These are phyloP conservation scores for Coemansia sp. DNA, from an alignment of 192 early-diverging fungal species.

Conservation along the genomic window DNA sequence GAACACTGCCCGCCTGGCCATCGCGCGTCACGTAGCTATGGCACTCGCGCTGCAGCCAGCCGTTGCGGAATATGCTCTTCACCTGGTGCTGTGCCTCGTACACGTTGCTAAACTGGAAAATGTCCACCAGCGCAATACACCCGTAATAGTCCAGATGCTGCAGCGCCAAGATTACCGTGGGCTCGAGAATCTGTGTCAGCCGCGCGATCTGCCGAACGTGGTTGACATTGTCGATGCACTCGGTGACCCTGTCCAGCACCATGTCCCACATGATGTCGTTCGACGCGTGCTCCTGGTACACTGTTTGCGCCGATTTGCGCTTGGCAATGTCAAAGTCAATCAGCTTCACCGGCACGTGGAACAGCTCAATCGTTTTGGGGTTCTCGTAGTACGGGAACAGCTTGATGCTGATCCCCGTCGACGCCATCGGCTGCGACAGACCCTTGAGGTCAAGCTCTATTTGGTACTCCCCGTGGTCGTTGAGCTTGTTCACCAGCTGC, in stretches of 20 bases:
- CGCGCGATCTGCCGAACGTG: conserved; percentile 81
- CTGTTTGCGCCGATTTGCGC: conserved; percentile 37
- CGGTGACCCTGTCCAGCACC: conserved; percentile 73
- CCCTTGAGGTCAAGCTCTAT: conserved; percentile 45
- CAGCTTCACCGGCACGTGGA: conserved; percentile 39
- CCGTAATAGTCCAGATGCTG: conserved; percentile 93
- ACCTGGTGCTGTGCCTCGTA: conserved; percentile 61
- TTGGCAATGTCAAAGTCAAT: conserved; percentile 40
- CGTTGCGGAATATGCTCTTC: conserved; percentile 52
- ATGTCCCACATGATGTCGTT: conserved; percentile 91
- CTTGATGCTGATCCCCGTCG: conserved; percentile 43
- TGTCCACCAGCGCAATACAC: conserved; percentile 84
- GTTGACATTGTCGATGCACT: conserved; percentile 81
- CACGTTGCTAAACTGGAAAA: conserved; percentile 95
- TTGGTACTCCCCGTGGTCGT: conserved; percentile 46
- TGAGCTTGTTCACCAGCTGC: conserved; percentile 45
- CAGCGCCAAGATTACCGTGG: conserved; percentile 75
- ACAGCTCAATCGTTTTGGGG: conserved; percentile 20
- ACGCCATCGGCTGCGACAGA: conserved; percentile 33
- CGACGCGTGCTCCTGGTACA: conserved; percentile 61
- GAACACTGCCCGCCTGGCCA: conserved; percentile 45
- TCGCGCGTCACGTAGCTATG: conserved; percentile 64
- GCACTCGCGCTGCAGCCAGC: conserved; percentile 74
- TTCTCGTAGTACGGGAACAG: conserved; percentile 46
- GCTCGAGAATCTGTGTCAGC: conserved; percentile 72